These are phyloP conservation scores for Hypoxylon lenormandii DNA, from an alignment of 495 filamentous ascomycete species.

Conservation along the genomic window DNA sequence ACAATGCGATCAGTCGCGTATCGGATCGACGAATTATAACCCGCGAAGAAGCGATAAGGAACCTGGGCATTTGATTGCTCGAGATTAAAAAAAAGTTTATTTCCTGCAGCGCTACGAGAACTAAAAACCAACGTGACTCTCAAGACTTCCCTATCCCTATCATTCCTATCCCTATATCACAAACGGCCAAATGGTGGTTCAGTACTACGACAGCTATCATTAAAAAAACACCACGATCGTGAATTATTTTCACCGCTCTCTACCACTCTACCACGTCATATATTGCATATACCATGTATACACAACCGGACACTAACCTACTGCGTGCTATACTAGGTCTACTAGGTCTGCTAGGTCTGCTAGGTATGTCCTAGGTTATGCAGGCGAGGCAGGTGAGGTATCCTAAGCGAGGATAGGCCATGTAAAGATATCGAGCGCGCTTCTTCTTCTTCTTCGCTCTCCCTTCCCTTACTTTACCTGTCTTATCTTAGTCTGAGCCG, in stretches of 20 bases:
- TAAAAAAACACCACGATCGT: neutral
- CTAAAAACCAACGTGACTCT: conserved; percentile 27
- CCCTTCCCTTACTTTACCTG: conserved; percentile 27
- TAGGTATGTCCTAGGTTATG: too few relatives aligned
- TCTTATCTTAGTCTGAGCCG: conserved; percentile 32
- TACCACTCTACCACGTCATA: conserved; percentile 2
- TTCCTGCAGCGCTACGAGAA: conserved; percentile 14
- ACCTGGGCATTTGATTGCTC: conserved; percentile 25
- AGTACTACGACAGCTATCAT: too few relatives aligned
- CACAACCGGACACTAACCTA: neutral
- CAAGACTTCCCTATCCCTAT: too few relatives aligned
- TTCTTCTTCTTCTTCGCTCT: conserved; percentile 9
- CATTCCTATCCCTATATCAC: too few relatives aligned
- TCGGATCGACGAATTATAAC: conserved; percentile 41
- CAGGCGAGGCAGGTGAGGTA: too few relatives aligned
- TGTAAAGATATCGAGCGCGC: neutral
- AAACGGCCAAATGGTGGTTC: too few relatives aligned
- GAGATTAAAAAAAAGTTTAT: conserved; percentile 8
- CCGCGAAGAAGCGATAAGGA: conserved; percentile 40
- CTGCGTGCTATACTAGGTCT: too few relatives aligned
- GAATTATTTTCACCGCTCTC: conserved; percentile 7
- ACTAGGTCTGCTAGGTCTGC: too few relatives aligned
- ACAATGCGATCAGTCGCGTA: conserved; percentile 45
- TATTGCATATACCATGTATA: neutral
- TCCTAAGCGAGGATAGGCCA: too few relatives aligned